A percentile compares a stretch with the other conserved stretches of the same genome.
phyloP scores from a whole-genome alignment of 2,329 filamentous ascomycete species.

The Capronia americana region DNA sequence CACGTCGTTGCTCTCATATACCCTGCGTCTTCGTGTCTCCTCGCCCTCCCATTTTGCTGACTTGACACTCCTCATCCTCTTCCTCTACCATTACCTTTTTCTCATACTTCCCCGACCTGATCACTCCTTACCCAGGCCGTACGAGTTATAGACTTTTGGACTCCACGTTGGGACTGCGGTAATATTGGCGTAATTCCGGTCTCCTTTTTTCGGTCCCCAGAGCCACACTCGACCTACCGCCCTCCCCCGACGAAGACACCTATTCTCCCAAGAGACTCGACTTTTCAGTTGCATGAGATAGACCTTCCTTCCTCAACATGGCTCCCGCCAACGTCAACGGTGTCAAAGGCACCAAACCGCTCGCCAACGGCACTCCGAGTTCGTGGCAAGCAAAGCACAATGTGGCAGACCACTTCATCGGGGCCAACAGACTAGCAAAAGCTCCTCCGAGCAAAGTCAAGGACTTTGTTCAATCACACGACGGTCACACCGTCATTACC shows the following conservation, averaged over 20 bases:
- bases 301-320: constrained; percentile 43
- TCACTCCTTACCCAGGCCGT: constrained; percentile 31
- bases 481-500: constrained; percentile 97
- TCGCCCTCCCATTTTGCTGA: constrained; percentile 23
- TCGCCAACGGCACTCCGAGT: constrained; percentile 61
- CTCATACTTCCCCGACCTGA: constrained; percentile 26
- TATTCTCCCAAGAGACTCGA: constrained; percentile 15
- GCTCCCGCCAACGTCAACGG: constrained; percentile 38
- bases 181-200: constrained; percentile 37
- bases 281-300: constrained; percentile 40
- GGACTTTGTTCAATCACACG: constrained; percentile 88
- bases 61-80: constrained; percentile 27
- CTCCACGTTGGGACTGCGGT: constrained; percentile 30
- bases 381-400: constrained; percentile 82
- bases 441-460: constrained; percentile 87
- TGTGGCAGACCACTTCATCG: constrained; percentile 92
- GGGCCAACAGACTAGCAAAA: constrained; percentile 84
- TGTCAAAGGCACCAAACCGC: constrained; percentile 39
- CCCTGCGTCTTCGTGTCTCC: constrained; percentile 26
- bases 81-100: constrained; percentile 10
- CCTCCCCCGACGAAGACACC: constrained; percentile 17
- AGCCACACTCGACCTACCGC: constrained; percentile 5
- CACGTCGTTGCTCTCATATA: constrained; percentile 26
- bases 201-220: constrained; percentile 33
- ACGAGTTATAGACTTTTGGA: constrained; percentile 32